phyloP scores from a whole-genome alignment of 805 yeast species.

The Maudiozyma serrabonitensis region DNA sequence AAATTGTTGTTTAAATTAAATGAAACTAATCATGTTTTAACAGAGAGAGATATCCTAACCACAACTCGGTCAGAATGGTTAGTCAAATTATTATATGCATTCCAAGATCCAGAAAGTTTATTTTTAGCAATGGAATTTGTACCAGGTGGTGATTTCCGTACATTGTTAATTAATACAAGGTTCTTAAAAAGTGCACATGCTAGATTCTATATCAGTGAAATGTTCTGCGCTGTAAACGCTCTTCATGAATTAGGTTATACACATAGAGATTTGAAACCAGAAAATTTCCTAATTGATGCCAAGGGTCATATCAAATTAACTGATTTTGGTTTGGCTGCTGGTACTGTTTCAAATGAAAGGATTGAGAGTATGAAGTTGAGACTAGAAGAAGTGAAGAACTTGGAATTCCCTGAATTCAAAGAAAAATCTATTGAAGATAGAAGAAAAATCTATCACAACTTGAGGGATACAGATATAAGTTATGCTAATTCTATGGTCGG shows the following conservation, averaged over 20 bases:
- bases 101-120: constrained; percentile 84
- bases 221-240: constrained; percentile 92
- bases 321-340: constrained; percentile 96
- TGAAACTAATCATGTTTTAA: constrained; percentile 90
- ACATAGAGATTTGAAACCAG: constrained; percentile 94
- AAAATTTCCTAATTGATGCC: constrained; percentile 69
- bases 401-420: constrained; percentile 51
- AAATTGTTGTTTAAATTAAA: constrained; percentile 77
- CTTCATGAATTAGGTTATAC: constrained; percentile 92
- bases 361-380: constrained; percentile 82
- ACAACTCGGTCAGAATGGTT: constrained; percentile 94
- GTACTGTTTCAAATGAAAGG: constrained; percentile 84
- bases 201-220: constrained; percentile 86
- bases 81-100: constrained; percentile 85
- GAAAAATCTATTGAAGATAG: constrained; percentile 78
- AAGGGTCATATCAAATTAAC: constrained; percentile 71
- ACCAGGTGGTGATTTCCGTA: constrained; percentile 99
- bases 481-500: constrained; percentile 96
- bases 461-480: constrained; percentile 65
- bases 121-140: constrained; percentile 98
- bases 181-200: constrained; percentile 91
- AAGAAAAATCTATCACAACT: constrained; percentile 72
- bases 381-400: constrained; percentile 62
- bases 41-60: constrained; percentile 95
- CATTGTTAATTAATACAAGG: constrained; percentile 86